A percentile compares a stretch with the other conserved stretches of the same genome.
These are phyloP conservation scores for Kondoa subrosea DNA, from an alignment of 768 basidiomycete species.

Conservation along the genomic window DNA sequence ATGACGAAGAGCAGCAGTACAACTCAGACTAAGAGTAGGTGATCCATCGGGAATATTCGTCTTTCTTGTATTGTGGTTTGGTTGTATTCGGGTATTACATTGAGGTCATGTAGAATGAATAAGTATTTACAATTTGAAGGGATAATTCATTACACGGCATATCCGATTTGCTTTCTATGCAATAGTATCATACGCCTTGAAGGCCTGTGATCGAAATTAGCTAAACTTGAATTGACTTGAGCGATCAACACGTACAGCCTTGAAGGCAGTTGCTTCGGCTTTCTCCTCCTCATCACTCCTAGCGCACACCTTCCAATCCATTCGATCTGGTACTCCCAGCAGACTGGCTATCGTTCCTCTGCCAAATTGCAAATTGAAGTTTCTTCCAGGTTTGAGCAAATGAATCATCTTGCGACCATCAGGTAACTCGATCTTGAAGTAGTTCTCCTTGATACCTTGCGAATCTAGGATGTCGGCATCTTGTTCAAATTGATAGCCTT, in stretches of 20 bases:
- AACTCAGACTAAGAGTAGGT: neutral
- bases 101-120: too few species aligned
- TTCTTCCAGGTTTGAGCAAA: constrained; percentile 54
- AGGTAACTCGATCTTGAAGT: constrained; percentile 82
- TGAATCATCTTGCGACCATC: constrained; percentile 72
- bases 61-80: too few species aligned
- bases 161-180: neutral
- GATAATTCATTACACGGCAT: too few species aligned
- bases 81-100: too few species aligned
- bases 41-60: too few species aligned
- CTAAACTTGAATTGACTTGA: neutral
- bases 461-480: constrained; percentile 49
- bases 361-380: constrained; percentile 79
- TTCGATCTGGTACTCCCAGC: constrained; percentile 55
- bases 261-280: constrained; percentile 67
- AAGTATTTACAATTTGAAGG: too few species aligned
- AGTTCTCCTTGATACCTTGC: constrained; percentile 36
- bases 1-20: neutral
- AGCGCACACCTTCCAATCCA: constrained; percentile 83
- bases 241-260: constrained; percentile 48
- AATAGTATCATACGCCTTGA: neutral
- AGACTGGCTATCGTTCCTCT: constrained; percentile 68
- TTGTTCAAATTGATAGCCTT: constrained; percentile 57
- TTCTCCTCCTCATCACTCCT: constrained; percentile 70
- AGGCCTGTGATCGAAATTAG: neutral